Percentiles rank a stretch among this genome's conserved stretches.
Evolutionary conservation across 768 basidiomycete species (phyloP).

Genomic region (Lentinus brumalis): DNA sequence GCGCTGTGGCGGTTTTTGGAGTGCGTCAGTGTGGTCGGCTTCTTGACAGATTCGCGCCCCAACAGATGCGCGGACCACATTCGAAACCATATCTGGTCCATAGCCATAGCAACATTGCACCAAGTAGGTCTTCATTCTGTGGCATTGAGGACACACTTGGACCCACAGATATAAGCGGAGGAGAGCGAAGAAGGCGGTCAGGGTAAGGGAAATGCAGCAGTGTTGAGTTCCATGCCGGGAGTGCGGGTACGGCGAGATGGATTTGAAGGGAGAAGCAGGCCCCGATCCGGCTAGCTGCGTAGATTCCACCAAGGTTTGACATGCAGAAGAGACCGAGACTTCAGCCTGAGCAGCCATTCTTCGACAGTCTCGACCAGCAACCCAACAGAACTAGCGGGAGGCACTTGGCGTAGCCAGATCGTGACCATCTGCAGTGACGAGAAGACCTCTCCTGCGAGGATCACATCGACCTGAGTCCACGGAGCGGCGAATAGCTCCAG

Average conservation of each 20-base stretch:
- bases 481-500: background rate
- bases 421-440: background rate
- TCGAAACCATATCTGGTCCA: too few species aligned
- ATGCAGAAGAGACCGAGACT: slow-evolving; percentile 1
- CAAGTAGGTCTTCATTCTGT: background rate
- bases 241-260: background rate
- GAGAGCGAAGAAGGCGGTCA: background rate
- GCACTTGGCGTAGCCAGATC: slow-evolving; percentile 7
- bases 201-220: background rate
- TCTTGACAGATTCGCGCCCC: background rate
- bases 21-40: background rate
- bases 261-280: background rate
- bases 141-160: background rate
- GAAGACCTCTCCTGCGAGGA: slow-evolving; percentile 2
- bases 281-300: background rate
- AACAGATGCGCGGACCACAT: background rate
- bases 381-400: background rate
- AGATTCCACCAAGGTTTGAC: slow-evolving; percentile 11
- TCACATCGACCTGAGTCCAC: background rate
- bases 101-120: background rate
- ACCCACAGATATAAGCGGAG: background rate
- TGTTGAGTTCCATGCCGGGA: background rate
- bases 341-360: slow-evolving; percentile 5
- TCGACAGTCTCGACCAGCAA: background rate
- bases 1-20: too few species aligned